A percentile compares a stretch with the other conserved stretches of the same genome.
phyloP scores from a whole-genome alignment of 2,329 filamentous ascomycete species.

The Aspergillus unguis region DNA sequence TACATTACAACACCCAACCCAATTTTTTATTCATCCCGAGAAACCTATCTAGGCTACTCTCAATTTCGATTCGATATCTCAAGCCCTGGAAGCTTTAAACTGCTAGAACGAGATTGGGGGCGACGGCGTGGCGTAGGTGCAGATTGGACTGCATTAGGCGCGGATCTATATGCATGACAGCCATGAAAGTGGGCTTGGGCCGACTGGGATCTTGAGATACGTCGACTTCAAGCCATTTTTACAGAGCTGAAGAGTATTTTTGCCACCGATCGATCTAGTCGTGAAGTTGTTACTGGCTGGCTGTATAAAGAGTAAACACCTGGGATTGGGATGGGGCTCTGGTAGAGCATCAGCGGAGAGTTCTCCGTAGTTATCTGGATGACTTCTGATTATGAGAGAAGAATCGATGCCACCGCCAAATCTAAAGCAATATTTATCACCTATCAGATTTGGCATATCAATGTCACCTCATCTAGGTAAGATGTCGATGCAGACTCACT shows the following conservation, averaged over 20 bases:
- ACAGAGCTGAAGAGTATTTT: too few relatives aligned
- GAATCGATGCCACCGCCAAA: too few relatives aligned
- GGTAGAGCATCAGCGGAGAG: too few relatives aligned
- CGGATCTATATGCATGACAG: conserved; percentile 13
- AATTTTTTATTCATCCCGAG: too few relatives aligned
- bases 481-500: neutral
- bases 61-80: neutral
- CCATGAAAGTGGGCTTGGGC: neutral
- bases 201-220: neutral
- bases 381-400: too few relatives aligned
- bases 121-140: conserved; percentile 8
- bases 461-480: neutral
- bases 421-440: neutral
- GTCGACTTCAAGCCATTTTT: neutral
- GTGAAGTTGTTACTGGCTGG: too few relatives aligned
- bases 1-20: too few relatives aligned
- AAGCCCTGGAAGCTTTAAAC: neutral
- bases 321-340: too few relatives aligned
- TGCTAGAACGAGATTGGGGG: neutral
- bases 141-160: conserved; percentile 14
- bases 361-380: too few relatives aligned
- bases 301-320: too few relatives aligned
- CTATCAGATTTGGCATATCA: conserved; percentile 11
- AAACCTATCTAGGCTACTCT: too few relatives aligned
- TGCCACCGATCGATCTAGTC: too few relatives aligned